Evolutionary conservation across 768 basidiomycete genomes (phyloP).

Genomic region (Pisolithus orientalis): DNA sequence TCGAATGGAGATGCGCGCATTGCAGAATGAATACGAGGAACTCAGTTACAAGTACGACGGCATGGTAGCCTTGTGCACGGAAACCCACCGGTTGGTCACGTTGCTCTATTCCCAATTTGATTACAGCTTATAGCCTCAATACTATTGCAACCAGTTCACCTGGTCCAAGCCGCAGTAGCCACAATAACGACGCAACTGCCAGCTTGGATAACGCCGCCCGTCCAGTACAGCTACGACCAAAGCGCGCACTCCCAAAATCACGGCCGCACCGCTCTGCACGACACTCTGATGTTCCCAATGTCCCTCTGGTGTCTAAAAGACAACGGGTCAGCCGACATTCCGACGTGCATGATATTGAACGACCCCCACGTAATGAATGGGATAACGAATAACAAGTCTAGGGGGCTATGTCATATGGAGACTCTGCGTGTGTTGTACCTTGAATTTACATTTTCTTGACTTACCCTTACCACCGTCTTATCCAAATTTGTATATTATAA

Average conservation of each 20-base stretch:
- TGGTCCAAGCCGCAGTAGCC: too few species aligned
- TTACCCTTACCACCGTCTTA: too few species aligned
- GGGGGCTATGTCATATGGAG: too few species aligned
- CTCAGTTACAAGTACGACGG: constrained; percentile 29
- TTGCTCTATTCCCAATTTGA: too few species aligned
- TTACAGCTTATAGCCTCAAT: too few species aligned
- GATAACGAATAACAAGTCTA: too few species aligned
- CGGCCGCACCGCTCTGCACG: constrained; percentile 6
- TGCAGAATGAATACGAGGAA: constrained; percentile 35
- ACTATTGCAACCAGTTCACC: too few species aligned
- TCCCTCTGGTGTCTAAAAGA: constrained; percentile 13
- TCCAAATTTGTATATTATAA: too few species aligned
- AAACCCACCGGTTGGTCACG: not conserved
- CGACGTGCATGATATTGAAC: constrained; percentile 1
- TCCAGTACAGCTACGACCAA: constrained; percentile 12
- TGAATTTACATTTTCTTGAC: too few species aligned
- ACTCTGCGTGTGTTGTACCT: too few species aligned
- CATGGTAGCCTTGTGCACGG: constrained; percentile 22
- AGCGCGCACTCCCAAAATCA: constrained; percentile 23
- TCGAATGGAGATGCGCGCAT: constrained; percentile 24
- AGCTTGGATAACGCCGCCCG: too few species aligned
- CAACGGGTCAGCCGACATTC: constrained; percentile 17
- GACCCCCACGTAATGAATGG: not conserved
- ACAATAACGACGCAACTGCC: too few species aligned
- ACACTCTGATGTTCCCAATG: constrained; percentile 2